phyloP scores from a whole-genome alignment of 495 filamentous ascomycete species.

The Penicillium bovifimosum region DNA sequence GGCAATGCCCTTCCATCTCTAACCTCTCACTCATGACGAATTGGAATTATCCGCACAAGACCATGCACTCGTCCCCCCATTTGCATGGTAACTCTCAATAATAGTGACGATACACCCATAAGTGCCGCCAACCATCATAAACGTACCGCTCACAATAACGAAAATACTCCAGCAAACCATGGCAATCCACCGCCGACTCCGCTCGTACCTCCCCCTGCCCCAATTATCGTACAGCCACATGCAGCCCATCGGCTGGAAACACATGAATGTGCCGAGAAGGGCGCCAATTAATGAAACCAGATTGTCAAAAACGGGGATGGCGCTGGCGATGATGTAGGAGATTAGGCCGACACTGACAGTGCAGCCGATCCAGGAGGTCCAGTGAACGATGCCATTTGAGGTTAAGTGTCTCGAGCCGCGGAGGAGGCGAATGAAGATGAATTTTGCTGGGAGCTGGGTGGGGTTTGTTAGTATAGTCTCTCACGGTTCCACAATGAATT shows the following conservation, averaged over 20 bases:
- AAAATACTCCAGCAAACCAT: slow-evolving; percentile 29
- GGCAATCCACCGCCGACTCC: slow-evolving; percentile 17
- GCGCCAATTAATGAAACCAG: slow-evolving; percentile 57
- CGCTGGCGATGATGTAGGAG: slow-evolving; percentile 64
- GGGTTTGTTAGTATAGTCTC: slow-evolving; percentile 35
- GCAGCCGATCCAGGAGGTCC: slow-evolving; percentile 54
- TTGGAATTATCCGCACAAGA: slow-evolving; percentile 36
- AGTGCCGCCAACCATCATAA: slow-evolving; percentile 51
- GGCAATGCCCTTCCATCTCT: neutral
- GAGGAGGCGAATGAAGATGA: slow-evolving; percentile 57
- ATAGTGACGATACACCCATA: slow-evolving; percentile 54
- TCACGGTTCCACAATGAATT: too few relatives aligned
- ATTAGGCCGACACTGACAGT: slow-evolving; percentile 51
- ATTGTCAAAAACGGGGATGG: slow-evolving; percentile 63
- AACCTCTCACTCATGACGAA: slow-evolving; percentile 8
- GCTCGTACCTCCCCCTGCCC: slow-evolving; percentile 36
- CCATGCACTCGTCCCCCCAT: slow-evolving; percentile 26
- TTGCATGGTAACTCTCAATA: slow-evolving; percentile 37
- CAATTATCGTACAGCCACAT: slow-evolving; percentile 47
- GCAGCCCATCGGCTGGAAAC: slow-evolving; percentile 40
- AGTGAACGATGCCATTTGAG: slow-evolving; percentile 51
- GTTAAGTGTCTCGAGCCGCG: slow-evolving; percentile 49
- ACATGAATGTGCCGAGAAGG: slow-evolving; percentile 47
- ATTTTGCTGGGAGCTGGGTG: slow-evolving; percentile 40
- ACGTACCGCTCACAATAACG: slow-evolving; percentile 33